Base-by-base conservation (phyloP, 768 basidiomycete species). In the Mycena rebaudengoi region DNA sequence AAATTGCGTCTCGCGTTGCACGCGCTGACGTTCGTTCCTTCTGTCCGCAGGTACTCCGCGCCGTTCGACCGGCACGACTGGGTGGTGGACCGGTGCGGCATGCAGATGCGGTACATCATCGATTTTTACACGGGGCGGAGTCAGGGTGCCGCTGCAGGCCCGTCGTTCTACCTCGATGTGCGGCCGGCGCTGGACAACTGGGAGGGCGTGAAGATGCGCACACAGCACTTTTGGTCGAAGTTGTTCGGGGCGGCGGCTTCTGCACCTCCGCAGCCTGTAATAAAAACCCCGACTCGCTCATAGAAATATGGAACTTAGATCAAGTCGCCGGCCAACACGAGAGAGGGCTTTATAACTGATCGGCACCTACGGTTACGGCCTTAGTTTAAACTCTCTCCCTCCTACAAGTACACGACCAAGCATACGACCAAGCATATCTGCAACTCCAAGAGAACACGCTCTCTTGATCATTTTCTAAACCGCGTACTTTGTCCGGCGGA, bases 1-100 rank as follows among this genome's bases (percentile, higher is more conserved):
- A 56, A 40, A 20, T 52, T 14, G 29, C 41, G 18, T 44, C 56
- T n/a, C n/a, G n/a, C n/a, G n/a, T n/a, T n/a, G n/a, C n/a, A n/a
- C n/a, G n/a, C n/a, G n/a, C n/a, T n/a, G n/a, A n/a, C n/a, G n/a
- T n/a, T n/a, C n/a, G n/a, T n/a, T n/a, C n/a, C n/a, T n/a, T n/a
- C n/a, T n/a, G n/a, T n/a, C n/a, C n/a, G n/a, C 69, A 99, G 97
- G 12, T 99, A 98, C 76, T 85, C 93, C 26, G 84, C 94, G 23
- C 98, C 98, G 0, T 99, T 99, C 77, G 98, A 99, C 75, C 83
- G 95, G 55, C 98, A 99, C 69, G 97, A 99, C 75, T 99, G 98
- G 98, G 76, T 94, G 50, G 89, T 99, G 50, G 95, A 98, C 75
- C 89, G 97, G 32, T 98, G 96, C 73, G 97, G 96, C 6, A 87